Conservation (phyloP, 2,329 filamentous ascomycete genomes). For the Podosphaera xanthii region DNA sequence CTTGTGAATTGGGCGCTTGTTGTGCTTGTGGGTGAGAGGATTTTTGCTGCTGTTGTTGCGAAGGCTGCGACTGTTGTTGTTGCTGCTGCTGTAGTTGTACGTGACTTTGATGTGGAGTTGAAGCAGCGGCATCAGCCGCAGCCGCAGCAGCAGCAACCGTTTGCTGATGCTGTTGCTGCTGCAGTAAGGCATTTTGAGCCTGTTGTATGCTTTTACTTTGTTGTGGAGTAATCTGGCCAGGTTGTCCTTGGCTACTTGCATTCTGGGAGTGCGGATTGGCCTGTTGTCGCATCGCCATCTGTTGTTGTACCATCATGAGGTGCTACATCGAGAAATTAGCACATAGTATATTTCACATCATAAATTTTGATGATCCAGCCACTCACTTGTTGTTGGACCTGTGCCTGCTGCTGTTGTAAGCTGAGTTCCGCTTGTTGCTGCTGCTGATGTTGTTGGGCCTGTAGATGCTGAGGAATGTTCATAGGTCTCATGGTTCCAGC, state of each 20-base stretch:
- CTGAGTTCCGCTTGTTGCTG: conserved; percentile 18
- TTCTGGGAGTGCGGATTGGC: conserved; percentile 20
- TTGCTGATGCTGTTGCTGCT: conserved; percentile 3
- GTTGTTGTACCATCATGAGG: conserved; percentile 23
- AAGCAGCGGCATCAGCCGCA: background rate
- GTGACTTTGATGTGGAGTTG: background rate
- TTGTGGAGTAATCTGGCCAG: conserved; percentile 25
- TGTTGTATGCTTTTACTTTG: conserved; percentile 21
- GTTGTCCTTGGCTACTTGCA: conserved; percentile 22
- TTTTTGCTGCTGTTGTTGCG: conserved; percentile 20
- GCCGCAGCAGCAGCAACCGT: background rate
- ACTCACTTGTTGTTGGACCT: conserved; percentile 11
- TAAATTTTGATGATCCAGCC: background rate
- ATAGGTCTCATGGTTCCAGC: conserved; percentile 20
- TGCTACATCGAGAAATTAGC: conserved; percentile 4
- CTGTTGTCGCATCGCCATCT: conserved; percentile 24
- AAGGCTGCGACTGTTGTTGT: conserved; percentile 22
- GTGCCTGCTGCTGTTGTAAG: conserved; percentile 20
- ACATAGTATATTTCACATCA: background rate
- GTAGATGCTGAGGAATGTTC: conserved; percentile 23
- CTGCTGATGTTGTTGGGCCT: conserved; percentile 13
- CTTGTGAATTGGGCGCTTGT: conserved; percentile 20
- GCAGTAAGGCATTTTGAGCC: conserved; percentile 9
- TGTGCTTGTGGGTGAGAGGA: conserved; percentile 23
- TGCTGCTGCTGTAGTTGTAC: conserved; percentile 17